Evolutionary conservation across 768 basidiomycete genomes (phyloP), one percentile per base, ranked within the genome.

Genomic region (Exsudoporus frostii): DNA sequence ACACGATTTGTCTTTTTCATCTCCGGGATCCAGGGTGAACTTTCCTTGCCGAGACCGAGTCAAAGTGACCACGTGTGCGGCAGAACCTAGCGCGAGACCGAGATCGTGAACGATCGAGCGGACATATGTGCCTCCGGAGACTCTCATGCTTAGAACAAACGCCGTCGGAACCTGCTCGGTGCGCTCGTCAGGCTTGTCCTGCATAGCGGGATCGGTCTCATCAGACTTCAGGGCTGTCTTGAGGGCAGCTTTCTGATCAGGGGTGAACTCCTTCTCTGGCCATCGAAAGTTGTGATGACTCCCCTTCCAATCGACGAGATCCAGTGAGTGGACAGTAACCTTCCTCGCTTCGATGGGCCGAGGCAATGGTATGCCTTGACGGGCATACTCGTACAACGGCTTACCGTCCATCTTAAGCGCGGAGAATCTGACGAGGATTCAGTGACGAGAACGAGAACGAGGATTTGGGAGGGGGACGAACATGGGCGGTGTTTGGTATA

Each of bases 341-440:
- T 82, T 79, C 11, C 97, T 87, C 45, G 86, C 70, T 62, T 94
- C 92, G 55, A 99, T 95, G n/a, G 96, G 90, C 9, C 94, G 85
- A 30, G 97, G 97, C 15, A 99, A 80, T 0, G 95, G 92, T 39
- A 87, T 90, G 8, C 90, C 90, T 64, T 87, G 79, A 3, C 97
- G 84, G 19, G 97, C 97, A 65, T 98, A 99, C 62, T 98, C 95
- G 68, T 98, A 92, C 33, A 98, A 70, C 0, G 92, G 92, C 69
- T 82, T 91, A 1, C 97, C 97, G 59, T 98, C 94, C 95, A 98
- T 98, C 71, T 98, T 98, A 33, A 98, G 77, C 2, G 97, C 97
- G 10, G 97, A 98, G 72, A 95, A 99, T 66, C 96, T 98, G 65
- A 27, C 7, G 45, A 38, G 50, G 40, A 53, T 48, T 52, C 54